Evolutionary conservation across 192 early-diverging fungal genomes (phyloP), one percentile per base, ranked within the genome.

Genomic region (Podila epigama): DNA sequence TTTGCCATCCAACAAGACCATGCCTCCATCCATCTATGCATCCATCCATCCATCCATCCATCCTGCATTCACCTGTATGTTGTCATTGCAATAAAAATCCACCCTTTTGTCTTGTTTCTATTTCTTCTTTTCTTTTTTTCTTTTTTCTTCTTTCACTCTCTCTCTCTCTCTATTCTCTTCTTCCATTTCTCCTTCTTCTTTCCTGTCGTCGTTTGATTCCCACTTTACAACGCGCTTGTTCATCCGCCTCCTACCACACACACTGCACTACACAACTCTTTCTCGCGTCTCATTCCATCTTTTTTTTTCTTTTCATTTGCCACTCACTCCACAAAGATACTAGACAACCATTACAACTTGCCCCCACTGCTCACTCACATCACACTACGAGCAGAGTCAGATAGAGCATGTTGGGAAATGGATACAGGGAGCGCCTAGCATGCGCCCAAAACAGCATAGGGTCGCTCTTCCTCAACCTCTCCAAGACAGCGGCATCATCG

Each of bases 351-450:
- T 11, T 8, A 41, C 34, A 51, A 34, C 16, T 10, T n/a, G 27
- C 25, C 27, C 32, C 48, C 18, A 32, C 13, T 13, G n/a, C 9
- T 37, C 41, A 44, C n/a, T 9, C 20, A 22, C 33, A 33, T 40
- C 16, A 3, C 32, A 32, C n/a, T 27, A 32, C 16, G 15, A 41
- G 11, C 48, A 50, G 11, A n/a, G 13, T 15, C 28, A 60, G 22
- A 13, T 39, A 44, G 44, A 34, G 4, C 16, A 81, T 81, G 79
- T 59, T 62, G 50, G 79, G 61, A 57, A 77, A 77, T 55, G 66
- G 73, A 31, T 77, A 77, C 56, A 77, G 68, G 48, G 73, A 77
- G 56, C 65, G 73, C 16, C 73, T 77, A 11, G 58, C 54, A 4
- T 62, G 37, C 34, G 71, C 64, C 13, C 71, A 66, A 42, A 75